Base-by-base conservation (phyloP, 2,329 filamentous ascomycete genomes). In the Aureobasidium sp. region DNA sequence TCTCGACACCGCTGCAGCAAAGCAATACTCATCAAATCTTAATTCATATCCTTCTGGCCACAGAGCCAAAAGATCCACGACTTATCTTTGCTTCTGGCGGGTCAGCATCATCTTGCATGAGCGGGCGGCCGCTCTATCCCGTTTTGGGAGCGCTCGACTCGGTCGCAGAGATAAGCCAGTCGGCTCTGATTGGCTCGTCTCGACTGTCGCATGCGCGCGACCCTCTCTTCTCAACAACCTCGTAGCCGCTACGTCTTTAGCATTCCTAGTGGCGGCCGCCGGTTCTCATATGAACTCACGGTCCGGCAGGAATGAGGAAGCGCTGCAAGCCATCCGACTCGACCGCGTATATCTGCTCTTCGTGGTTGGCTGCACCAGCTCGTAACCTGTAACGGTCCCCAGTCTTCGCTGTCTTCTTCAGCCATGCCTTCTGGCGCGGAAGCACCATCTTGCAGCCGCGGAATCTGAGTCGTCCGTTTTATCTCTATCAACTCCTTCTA, bases 91-190 rank as follows among this genome's bases (percentile, higher is more conserved):
- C 50, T 61, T 61, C 49, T 61, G 41, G 32, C 49, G 30, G 49
- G 30, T 41, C n/a, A 32, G 59, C 59, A 61, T 61, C 59, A 61
- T 61, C 48, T 30, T 61, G 59, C 59, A 61, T 61, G 34, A 47
- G 21, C 13, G 25, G 29, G 7, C 34, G 55, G 27, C 51, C 45
- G 30, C n/a, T 37, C 39, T 32, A 44, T 51, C 32, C 59, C 59
- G 37, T n/a, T 61, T 61, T 37, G 16, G 62, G 62, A 21, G 3
- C n/a, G n/a, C 32, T 48, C 54, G 54, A 58, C 42, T 58, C 54
- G 27, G 36, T 30, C 32, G 2, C 41, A 59, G 21, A 62, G 63
- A 64, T 64, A 64, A 64, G 63, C 49, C 21, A 34, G 36, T 47
- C 30, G 27, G 48, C 45, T 59, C 44, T 61, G 45, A 63, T 64